Base-by-base conservation (phyloP, 768 basidiomycete genomes). In the Termitomyces sp. region DNA sequence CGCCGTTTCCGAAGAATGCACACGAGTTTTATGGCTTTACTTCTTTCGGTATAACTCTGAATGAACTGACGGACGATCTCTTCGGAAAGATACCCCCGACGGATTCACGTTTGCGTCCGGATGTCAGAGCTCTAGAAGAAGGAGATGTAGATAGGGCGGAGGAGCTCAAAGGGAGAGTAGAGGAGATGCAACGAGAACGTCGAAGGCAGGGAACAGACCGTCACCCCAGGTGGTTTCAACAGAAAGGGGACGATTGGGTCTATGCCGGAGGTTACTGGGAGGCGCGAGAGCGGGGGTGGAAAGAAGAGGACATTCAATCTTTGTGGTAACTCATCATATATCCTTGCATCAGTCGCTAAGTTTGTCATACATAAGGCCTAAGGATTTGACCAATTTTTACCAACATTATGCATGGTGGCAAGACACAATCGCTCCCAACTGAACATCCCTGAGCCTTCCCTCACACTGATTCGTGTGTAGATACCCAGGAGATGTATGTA, bases 241-340 rank as follows among this genome's bases (percentile, higher is more conserved):
- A 80, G 63, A 78, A 76, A 32, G 77, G 76, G 23, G 86, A 87
- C 41, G 86, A 89, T 56, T 94, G 89, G 89, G 66, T 76, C 42
- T 94, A 92, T 64, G 67, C 61, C 20, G 91, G 92, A 36, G 89
- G 86, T 15, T 94, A 94, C 65, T 94, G 91, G 91, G 91, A 94
- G 62, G 77, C 80, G 32, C 78, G 88, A 60, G 74, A 76, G 49
- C 76, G 71, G 44, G 79, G 82, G 39, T 92, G 88, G 89, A 83
- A 81, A 62, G 75, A 70, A 43, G 68, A 69, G 11, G 53, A 65
- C 6, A 67, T 81, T 42, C 70, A 76, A 52, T 70, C 83, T 11
- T 73, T 91, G 36, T 91, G 89, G 89, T 91, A 73, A 83, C 47
- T 23, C 31, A 29, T 31, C 44, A 32, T 40, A 45, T 50, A 44